A percentile compares a stretch with the other conserved stretches of the same genome.
Evolutionary conservation across 2,329 filamentous ascomycete species (phyloP).

Genomic region (Colletotrichum nymphaeae): DNA sequence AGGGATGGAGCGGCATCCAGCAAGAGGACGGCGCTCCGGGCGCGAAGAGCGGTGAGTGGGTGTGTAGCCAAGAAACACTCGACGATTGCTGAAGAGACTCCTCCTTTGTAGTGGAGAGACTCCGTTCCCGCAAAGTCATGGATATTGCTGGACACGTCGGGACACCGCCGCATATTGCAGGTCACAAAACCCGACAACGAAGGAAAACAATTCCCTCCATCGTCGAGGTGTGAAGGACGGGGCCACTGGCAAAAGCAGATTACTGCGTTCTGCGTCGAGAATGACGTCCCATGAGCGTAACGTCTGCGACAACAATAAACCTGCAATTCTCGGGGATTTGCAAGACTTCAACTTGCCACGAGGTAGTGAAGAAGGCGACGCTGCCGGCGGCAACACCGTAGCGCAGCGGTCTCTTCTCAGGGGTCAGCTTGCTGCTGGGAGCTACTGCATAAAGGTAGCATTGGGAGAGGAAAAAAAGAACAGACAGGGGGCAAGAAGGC

Average conservation of each 20-base stretch:
- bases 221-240: background rate
- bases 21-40: background rate
- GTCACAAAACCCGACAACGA: constrained; percentile 13
- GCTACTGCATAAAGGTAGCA: constrained; percentile 24
- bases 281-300: constrained; percentile 6
- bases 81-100: background rate
- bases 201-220: background rate
- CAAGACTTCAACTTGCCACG: constrained; percentile 9
- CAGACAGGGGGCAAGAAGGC: background rate
- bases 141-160: background rate
- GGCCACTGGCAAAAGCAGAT: background rate
- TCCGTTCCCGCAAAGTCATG: background rate
- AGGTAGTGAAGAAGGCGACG: constrained; percentile 20
- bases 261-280: constrained; percentile 1
- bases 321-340: background rate
- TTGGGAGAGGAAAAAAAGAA: background rate
- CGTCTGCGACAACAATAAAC: background rate
- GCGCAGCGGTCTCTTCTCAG: background rate
- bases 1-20: constrained; percentile 1
- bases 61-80: constrained; percentile 9
- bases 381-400: constrained; percentile 27
- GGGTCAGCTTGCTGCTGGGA: background rate
- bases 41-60: constrained; percentile 29
- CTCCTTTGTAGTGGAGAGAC: background rate
- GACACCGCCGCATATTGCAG: background rate